Conservation (phyloP, 306 rosid species). For the Quercus dentata region DNA sequence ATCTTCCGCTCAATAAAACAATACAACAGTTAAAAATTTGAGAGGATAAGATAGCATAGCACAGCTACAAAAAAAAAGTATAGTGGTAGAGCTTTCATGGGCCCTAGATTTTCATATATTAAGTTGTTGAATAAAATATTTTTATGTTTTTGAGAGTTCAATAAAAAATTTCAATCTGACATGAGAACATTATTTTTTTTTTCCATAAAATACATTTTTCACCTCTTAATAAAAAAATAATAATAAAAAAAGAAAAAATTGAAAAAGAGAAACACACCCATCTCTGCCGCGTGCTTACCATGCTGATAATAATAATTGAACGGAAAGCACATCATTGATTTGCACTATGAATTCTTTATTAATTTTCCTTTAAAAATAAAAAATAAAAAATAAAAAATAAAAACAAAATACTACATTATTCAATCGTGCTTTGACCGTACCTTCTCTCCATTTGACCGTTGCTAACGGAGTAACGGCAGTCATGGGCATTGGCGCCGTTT, state of each 20-base stretch:
- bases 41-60: no score
- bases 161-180: not conserved
- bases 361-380: not conserved
- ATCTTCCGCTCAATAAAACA: no score
- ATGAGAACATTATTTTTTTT: not conserved
- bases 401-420: not conserved
- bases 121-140: not conserved
- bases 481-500: constrained; percentile 13
- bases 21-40: no score
- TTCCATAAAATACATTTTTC: not conserved
- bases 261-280: not conserved
- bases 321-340: constrained; percentile 38
- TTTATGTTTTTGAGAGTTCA: not conserved
- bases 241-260: not conserved
- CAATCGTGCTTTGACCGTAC: constrained; percentile 7
- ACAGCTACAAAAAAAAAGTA: no score
- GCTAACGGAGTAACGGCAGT: constrained; percentile 18
- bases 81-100: no score
- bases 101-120: not conserved
- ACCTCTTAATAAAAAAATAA: not conserved
- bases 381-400: no score
- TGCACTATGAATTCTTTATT: constrained; percentile 14
- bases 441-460: constrained; percentile 35
- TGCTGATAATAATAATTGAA: constrained; percentile 41
- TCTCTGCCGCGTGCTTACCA: constrained; percentile 50